phyloP scores from a whole-genome alignment of 2,329 filamentous ascomycete genomes.

The Aureobasidium sp. region DNA sequence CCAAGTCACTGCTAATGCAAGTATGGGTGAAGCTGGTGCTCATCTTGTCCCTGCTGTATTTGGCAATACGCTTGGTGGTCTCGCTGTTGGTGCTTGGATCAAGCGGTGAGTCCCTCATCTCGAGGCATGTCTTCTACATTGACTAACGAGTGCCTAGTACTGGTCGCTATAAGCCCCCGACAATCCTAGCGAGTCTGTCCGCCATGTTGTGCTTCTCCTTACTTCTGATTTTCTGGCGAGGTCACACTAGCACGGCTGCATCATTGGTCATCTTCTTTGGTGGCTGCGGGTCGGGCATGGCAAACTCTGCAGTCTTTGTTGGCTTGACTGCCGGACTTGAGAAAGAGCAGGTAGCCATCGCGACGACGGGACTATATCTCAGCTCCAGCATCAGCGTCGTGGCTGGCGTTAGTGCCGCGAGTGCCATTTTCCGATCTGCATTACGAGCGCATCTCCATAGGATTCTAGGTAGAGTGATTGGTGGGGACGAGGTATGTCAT shows the following conservation, averaged over 20 bases:
- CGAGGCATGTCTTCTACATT: no score
- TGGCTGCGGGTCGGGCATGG: slow-evolving; percentile 46
- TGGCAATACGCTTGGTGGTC: slow-evolving; percentile 58
- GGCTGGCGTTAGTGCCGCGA: slow-evolving; percentile 33
- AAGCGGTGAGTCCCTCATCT: slow-evolving; percentile 31
- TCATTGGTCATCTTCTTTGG: slow-evolving; percentile 55
- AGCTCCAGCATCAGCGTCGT: slow-evolving; percentile 38
- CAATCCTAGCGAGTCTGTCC: slow-evolving; percentile 44
- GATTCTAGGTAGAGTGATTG: slow-evolving; percentile 27
- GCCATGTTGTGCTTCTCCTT: slow-evolving; percentile 47
- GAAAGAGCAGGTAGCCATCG: slow-evolving; percentile 42
- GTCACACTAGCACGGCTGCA: slow-evolving; percentile 48
- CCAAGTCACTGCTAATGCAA: slow-evolving; percentile 52
- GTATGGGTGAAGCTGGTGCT: slow-evolving; percentile 51
- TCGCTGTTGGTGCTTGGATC: slow-evolving; percentile 53
- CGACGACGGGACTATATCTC: slow-evolving; percentile 43
- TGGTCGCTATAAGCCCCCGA: slow-evolving; percentile 51
- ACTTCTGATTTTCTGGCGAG: slow-evolving; percentile 52
- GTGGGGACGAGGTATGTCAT: slow-evolving; percentile 22
- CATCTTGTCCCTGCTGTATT: slow-evolving; percentile 61
- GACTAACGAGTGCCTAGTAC: slow-evolving; percentile 34
- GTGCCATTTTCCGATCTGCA: slow-evolving; percentile 32
- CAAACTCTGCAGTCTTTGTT: slow-evolving; percentile 42
- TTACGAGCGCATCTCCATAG: slow-evolving; percentile 29
- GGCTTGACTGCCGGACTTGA: slow-evolving; percentile 42